phyloP scores from a whole-genome alignment of 345 rosid genomes.

The Carallia pectinifolia region DNA sequence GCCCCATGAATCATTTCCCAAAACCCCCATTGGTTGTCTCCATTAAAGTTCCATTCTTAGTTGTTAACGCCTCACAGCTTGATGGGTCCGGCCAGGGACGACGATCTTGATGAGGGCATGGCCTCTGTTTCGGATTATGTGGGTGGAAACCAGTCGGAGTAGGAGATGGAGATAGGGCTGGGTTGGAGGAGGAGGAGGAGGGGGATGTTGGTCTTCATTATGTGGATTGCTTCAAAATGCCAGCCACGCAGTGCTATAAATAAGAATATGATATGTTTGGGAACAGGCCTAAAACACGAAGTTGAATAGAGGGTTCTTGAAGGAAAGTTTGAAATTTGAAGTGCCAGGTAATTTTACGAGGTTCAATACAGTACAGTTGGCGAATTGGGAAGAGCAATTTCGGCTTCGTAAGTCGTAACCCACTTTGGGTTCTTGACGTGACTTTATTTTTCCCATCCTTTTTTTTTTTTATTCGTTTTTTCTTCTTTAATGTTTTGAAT shows the following conservation, averaged over 20 bases:
- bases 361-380: constrained; percentile 39
- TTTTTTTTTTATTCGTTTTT: not conserved
- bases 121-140: constrained; percentile 50
- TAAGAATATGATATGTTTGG: constrained; percentile 42
- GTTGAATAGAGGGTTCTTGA: constrained; percentile 57
- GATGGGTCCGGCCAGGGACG: constrained; percentile 25
- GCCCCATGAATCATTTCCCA: constrained; percentile 34
- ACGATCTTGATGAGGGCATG: constrained; percentile 47
- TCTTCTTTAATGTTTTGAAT: not conserved
- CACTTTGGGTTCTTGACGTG: constrained; percentile 5
- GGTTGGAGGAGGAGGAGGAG: constrained; percentile 24
- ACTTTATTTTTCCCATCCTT: not conserved
- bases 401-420: constrained; percentile 41
- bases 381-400: constrained; percentile 45
- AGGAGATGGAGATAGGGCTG: not conserved
- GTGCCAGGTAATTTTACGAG: constrained; percentile 55
- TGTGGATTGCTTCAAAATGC: constrained; percentile 27
- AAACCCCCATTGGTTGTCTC: constrained; percentile 52
- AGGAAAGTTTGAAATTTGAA: constrained; percentile 64
- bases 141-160: constrained; percentile 40
- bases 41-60: constrained; percentile 51
- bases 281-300: constrained; percentile 16
- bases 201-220: not conserved
- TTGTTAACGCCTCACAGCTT: constrained; percentile 43
- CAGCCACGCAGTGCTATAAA: constrained; percentile 20